Evolutionary conservation across 768 basidiomycete genomes (phyloP), one percentile per base, ranked within the genome.

Genomic region (Tylopilus plumbeoviolaceoides): DNA sequence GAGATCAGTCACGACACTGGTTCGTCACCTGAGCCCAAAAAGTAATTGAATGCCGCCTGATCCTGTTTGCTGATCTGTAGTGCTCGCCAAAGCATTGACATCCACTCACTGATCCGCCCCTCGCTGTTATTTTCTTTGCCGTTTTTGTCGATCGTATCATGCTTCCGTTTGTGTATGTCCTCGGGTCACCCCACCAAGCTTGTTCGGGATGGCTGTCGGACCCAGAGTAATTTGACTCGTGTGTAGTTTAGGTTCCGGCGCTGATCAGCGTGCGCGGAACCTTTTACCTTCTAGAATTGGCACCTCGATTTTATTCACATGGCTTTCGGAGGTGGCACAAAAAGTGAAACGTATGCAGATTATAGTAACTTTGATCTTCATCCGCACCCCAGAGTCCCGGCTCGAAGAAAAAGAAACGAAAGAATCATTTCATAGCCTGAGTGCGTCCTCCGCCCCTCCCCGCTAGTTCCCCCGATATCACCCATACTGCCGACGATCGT

Each of bases 1-100:
- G n/a, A n/a, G n/a, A n/a, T n/a, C n/a, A n/a, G n/a, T n/a, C 74
- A 82, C 62, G 84, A 89, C 31, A 74, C 68, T 47, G 81, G 95
- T 95, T 47, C 58, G 84, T 73, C 49, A 1, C 17, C 17, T 17
- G 5, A n/a, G 11, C 15, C 20, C 8, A 20, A 28, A 30, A 9
- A 3, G 20, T 51, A 15, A 23, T 35, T 36, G 14, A 17, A 20
- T 38, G 11, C 40, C 35, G 53, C 15, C 39, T 40, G 39, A 40
- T 20, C n/a, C 38, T 36, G 11, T 31, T 30, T 54, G 28, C 43
- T 23, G 20, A 25, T 38, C 12, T 27, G 28, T 35, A 65, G 64
- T 67, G 39, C 53, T 55, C 31, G 21, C 30, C 48, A 66, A 68
- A 27, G 64, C 58, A 7, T 30, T 56, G 54, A 36, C 40, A 12